Conservation (phyloP, 768 basidiomycete species). For the Hirschioporus abietinus region DNA sequence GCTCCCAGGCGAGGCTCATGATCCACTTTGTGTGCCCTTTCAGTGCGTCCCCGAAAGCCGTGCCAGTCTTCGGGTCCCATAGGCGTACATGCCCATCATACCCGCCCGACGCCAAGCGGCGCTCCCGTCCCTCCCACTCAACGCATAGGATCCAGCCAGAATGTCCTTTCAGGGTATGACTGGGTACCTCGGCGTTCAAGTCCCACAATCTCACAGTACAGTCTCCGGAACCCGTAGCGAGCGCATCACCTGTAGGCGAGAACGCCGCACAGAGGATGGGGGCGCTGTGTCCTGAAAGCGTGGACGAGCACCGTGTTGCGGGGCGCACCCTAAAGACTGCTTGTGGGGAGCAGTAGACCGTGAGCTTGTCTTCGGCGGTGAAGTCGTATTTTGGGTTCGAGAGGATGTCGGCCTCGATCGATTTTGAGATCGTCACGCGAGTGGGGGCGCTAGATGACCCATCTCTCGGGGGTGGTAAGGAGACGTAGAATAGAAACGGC, state of each 20-base stretch:
- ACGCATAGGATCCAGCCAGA: slow-evolving; percentile 96
- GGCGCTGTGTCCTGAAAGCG: slow-evolving; percentile 83
- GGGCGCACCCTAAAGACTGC: slow-evolving; percentile 92
- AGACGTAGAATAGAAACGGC: slow-evolving; percentile 87
- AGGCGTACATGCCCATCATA: slow-evolving; percentile 87
- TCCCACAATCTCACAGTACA: slow-evolving; percentile 93
- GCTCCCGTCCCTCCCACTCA: slow-evolving; percentile 94
- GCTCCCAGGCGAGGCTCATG: slow-evolving; percentile 93
- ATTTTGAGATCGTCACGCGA: slow-evolving; percentile 77
- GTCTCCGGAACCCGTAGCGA: slow-evolving; percentile 95
- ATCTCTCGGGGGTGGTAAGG: slow-evolving; percentile 49
- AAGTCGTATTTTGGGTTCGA: slow-evolving; percentile 54
- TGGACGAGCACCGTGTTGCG: slow-evolving; percentile 91
- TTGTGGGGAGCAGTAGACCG: slow-evolving; percentile 89
- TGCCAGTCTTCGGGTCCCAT: slow-evolving; percentile 93
- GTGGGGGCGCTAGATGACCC: slow-evolving; percentile 55
- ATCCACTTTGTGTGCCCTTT: slow-evolving; percentile 97
- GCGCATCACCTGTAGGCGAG: slow-evolving; percentile 85
- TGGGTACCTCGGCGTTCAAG: slow-evolving; percentile 87
- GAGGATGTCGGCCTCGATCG: slow-evolving; percentile 78
- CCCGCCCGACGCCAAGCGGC: slow-evolving; percentile 87
- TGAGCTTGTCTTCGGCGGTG: slow-evolving; percentile 81
- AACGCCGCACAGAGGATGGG: slow-evolving; percentile 95
- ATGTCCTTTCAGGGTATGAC: slow-evolving; percentile 82
- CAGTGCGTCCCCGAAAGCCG: slow-evolving; percentile 80